A percentile compares a stretch with the other conserved stretches of the same genome.
Conservation (phyloP, 2,329 filamentous ascomycete genomes). For the Curvularia hawaiiensis region DNA sequence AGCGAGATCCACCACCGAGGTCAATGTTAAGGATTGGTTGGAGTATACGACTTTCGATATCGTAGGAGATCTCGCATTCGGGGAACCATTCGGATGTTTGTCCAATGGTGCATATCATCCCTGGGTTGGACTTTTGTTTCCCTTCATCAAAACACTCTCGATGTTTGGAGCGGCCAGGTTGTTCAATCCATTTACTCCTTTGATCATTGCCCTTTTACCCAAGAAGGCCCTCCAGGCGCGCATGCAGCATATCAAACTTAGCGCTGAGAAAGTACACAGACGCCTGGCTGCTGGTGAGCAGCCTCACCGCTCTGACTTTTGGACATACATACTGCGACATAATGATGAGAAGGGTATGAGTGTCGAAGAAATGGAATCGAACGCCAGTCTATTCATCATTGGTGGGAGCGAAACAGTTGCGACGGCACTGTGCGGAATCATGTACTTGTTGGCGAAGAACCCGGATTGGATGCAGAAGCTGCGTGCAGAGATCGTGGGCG, state of each 20-base stretch:
- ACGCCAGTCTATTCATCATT: constrained; percentile 37
- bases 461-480: constrained; percentile 16
- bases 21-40: constrained; percentile 31
- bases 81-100: constrained; percentile 47
- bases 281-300: constrained; percentile 5
- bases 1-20: background rate
- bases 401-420: constrained; percentile 44
- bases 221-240: constrained; percentile 4
- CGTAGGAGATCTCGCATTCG: constrained; percentile 50
- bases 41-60: constrained; percentile 50
- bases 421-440: constrained; percentile 11
- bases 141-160: background rate
- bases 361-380: constrained; percentile 37
- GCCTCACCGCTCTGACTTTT: constrained; percentile 10
- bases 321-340: constrained; percentile 18
- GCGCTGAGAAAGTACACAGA: background rate
- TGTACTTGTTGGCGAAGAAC: constrained; percentile 15
- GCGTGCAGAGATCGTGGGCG: constrained; percentile 11
- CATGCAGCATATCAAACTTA: constrained; percentile 3
- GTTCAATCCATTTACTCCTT: background rate
- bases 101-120: constrained; percentile 36
- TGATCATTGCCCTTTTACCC: background rate
- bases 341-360: constrained; percentile 23
- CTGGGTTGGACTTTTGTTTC: constrained; percentile 31
- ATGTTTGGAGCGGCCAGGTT: background rate